Base-by-base conservation (phyloP, 2,329 filamentous ascomycete species). In the Neofusicoccum parvum region DNA sequence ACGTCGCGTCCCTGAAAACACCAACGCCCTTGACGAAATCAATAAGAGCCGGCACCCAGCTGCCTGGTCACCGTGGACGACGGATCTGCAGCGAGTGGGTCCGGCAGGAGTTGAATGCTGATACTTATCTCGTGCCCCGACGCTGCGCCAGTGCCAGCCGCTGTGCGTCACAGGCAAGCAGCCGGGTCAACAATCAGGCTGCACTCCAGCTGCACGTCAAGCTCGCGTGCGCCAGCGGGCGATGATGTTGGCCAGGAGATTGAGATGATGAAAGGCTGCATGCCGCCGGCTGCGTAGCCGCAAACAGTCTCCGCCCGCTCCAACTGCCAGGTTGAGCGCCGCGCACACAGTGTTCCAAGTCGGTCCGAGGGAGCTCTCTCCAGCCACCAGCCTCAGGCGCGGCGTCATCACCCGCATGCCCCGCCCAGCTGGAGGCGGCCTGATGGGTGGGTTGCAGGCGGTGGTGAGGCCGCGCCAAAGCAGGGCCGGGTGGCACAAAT, bases 221-320 rank as follows among this genome's bases (percentile, higher is more conserved):
- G 54, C 54, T 59, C 27, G 54, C 54, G 54, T 41, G 51, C 17
- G 37, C 36, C 36, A 36, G 5, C 39, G n/a, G 17, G 49, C 27
- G 12, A 15, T 36, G 49, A 23, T 14, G 46, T 27, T 49, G 46
- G 46, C 46, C 23, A 27, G 49, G 27, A 53, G 10, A 46, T 37
- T 46, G 27, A 20, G 27, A 60, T 49, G 56, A 60, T 60, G 56
- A 60, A 60, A 48, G 43, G n/a, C 43, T 48, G 56, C 54, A 56
- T 41, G 53, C 53, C 37, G n/a, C 54, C 11, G 54, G n/a, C 41
- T 17, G 39, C 20, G 23, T 17, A 37, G 56, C 56, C 39, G 27
- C 46, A 37, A 36, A 37, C 12, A 46, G 56, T 23, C 12, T 15
- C 41, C 56, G 39, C 34, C 37, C 53, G 53, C 20, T 10, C 53